Percentiles rank a stretch among this genome's conserved stretches.
Evolutionary conservation across 225 moss, liverwort and hornwort genomes (phyloP).

Genomic region (Polytrichum formosum): DNA sequence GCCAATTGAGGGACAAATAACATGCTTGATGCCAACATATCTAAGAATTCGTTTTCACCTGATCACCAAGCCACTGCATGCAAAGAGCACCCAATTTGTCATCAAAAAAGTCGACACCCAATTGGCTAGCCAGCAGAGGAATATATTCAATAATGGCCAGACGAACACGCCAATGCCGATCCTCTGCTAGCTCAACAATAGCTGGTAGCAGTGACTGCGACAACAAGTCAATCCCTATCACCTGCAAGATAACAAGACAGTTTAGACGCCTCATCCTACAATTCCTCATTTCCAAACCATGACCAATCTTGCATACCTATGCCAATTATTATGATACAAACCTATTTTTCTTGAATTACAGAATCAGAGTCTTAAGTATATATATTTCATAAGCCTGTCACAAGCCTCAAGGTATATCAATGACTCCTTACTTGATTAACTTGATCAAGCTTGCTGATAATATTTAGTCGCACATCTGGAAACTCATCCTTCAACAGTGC

Average conservation of each 20-base stretch:
- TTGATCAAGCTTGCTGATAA: constrained; percentile 98
- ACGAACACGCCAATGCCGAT: constrained; percentile 94
- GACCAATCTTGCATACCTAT: no score
- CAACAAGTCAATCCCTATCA: constrained; percentile 94
- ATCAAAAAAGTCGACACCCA: constrained; percentile 98
- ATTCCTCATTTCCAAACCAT: no score
- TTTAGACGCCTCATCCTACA: no score
- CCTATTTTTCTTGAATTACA: no score
- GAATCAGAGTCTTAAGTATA: no score
- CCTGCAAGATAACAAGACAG: constrained; percentile 35
- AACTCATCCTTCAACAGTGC: constrained; percentile 95
- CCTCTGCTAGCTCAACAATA: constrained; percentile 96
- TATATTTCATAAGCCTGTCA: no score
- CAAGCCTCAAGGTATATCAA: background rate
- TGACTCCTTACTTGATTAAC: constrained; percentile 70
- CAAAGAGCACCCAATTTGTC: constrained; percentile 90
- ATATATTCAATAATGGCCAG: constrained; percentile 97
- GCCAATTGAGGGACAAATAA: background rate
- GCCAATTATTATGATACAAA: no score
- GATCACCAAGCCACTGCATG: constrained; percentile 99
- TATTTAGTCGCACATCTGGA: constrained; percentile 90
- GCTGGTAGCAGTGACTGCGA: constrained; percentile 97
- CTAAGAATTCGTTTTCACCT: constrained; percentile 29
- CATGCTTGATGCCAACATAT: background rate
- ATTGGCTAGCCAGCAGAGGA: constrained; percentile 88